These are phyloP conservation scores for Peronospora tabacina DNA, from an alignment of 352 stramenopile genomes.

Conservation along the genomic window DNA sequence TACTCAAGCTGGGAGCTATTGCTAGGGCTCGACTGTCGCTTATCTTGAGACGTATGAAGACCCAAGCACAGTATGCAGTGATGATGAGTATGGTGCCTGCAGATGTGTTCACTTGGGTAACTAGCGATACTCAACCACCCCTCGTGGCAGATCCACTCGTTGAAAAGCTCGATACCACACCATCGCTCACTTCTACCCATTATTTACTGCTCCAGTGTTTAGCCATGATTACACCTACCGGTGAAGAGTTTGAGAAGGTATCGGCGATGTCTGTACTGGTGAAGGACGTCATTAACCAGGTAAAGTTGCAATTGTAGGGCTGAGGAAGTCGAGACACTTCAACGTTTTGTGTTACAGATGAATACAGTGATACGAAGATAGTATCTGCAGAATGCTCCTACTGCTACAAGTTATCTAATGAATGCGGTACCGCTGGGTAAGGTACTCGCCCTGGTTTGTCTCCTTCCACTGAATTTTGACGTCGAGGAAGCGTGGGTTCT, in stretches of 20 bases:
- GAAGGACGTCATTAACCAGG: slow-evolving; percentile 69
- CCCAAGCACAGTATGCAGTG: slow-evolving; percentile 60
- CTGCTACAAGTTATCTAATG: slow-evolving; percentile 39
- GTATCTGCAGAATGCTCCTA: slow-evolving; percentile 9
- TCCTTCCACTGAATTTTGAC: slow-evolving; percentile 81
- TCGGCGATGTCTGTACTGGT: slow-evolving; percentile 73
- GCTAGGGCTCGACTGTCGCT: slow-evolving; percentile 60
- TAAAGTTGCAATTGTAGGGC: slow-evolving; percentile 41
- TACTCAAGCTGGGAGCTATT: slow-evolving; percentile 52
- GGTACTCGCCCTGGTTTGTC: slow-evolving; percentile 28
- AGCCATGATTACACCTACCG: slow-evolving; percentile 33
- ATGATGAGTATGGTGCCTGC: slow-evolving; percentile 80
- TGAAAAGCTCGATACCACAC: slow-evolving; percentile 51
- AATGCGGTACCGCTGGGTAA: slow-evolving; percentile 65
- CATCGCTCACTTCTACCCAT: slow-evolving; percentile 72
- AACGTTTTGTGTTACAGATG: slow-evolving; percentile 1
- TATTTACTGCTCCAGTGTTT: slow-evolving; percentile 65
- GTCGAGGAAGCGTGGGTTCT: slow-evolving; percentile 92
- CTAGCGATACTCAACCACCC: slow-evolving; percentile 40
- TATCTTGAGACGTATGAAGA: slow-evolving; percentile 72
- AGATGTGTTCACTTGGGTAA: slow-evolving; percentile 70
- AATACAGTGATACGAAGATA: background rate
- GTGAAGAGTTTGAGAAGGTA: slow-evolving; percentile 57
- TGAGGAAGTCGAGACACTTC: slow-evolving; percentile 1
- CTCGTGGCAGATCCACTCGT: slow-evolving; percentile 55